A percentile compares a stretch with the other conserved stretches of the same genome.
These are phyloP conservation scores for Lachancea nothofagi DNA, from an alignment of 805 yeast species.

Conservation along the genomic window DNA sequence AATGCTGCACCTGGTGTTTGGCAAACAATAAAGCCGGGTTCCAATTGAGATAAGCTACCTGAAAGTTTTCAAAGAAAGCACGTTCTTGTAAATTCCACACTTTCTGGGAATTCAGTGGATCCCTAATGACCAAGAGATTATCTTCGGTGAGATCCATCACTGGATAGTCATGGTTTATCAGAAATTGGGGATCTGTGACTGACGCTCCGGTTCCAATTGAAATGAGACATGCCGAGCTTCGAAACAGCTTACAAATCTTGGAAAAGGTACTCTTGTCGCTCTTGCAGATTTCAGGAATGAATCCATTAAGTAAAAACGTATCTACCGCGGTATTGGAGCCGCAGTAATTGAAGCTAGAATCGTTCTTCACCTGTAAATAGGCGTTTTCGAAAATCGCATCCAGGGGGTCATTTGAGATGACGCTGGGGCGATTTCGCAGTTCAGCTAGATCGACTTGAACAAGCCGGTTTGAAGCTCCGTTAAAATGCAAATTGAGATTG, in stretches of 20 bases:
- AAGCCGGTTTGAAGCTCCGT: constrained; percentile 28
- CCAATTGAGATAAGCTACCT: constrained; percentile 64
- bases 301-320: constrained; percentile 59
- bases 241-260: constrained; percentile 19
- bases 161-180: constrained; percentile 67
- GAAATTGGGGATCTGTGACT: constrained; percentile 30
- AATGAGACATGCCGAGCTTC: constrained; percentile 36
- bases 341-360: constrained; percentile 48
- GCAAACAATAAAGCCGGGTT: constrained; percentile 34
- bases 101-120: constrained; percentile 34
- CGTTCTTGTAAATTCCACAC: background rate
- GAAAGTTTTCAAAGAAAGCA: constrained; percentile 23
- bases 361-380: constrained; percentile 51
- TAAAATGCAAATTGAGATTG: constrained; percentile 20
- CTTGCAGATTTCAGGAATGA: constrained; percentile 58
- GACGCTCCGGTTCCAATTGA: constrained; percentile 65
- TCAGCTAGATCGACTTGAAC: constrained; percentile 19
- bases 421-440: constrained; percentile 20
- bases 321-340: constrained; percentile 80
- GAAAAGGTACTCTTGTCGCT: constrained; percentile 32
- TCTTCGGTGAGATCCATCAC: constrained; percentile 37
- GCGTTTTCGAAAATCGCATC: constrained; percentile 63
- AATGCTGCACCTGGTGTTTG: constrained; percentile 22
- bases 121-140: constrained; percentile 29
- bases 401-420: constrained; percentile 12